Evolutionary conservation across 257 asterid species (phyloP).

Genomic region (Sherardia arvensis): DNA sequence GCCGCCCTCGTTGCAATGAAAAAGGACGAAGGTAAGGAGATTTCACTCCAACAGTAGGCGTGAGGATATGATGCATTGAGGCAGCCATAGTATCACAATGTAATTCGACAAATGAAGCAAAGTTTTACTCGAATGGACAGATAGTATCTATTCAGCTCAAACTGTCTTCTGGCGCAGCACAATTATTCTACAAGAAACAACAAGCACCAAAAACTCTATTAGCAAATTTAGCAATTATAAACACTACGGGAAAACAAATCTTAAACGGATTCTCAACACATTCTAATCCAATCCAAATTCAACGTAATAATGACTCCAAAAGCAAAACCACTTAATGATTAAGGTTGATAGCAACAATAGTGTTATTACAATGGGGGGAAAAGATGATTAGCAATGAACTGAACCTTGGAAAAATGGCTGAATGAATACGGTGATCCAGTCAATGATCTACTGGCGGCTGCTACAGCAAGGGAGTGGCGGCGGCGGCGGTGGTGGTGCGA

Average conservation of each 20-base stretch:
- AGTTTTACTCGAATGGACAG: neutral
- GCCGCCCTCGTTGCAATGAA: neutral
- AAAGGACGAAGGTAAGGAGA: conserved; percentile 25
- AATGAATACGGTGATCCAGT: neutral
- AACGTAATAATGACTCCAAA: too few relatives aligned
- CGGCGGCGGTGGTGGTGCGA: too few relatives aligned
- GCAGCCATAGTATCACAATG: conserved; percentile 31
- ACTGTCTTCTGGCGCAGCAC: neutral
- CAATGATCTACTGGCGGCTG: neutral
- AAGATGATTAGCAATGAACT: too few relatives aligned
- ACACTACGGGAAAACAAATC: neutral
- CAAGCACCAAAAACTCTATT: neutral
- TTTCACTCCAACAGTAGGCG: conserved; percentile 26
- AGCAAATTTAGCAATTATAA: too few relatives aligned
- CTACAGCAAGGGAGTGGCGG: neutral
- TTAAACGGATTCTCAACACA: neutral
- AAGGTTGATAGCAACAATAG: too few relatives aligned
- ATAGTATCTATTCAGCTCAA: neutral
- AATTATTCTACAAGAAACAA: neutral
- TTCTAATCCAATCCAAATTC: neutral
- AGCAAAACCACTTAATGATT: too few relatives aligned
- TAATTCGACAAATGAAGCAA: conserved; percentile 7
- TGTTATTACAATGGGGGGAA: too few relatives aligned
- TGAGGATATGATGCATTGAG: conserved; percentile 29
- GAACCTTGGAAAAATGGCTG: neutral